These are phyloP conservation scores for Cytospora piceicola DNA, from an alignment of 2,329 filamentous ascomycete species.

Conservation along the genomic window DNA sequence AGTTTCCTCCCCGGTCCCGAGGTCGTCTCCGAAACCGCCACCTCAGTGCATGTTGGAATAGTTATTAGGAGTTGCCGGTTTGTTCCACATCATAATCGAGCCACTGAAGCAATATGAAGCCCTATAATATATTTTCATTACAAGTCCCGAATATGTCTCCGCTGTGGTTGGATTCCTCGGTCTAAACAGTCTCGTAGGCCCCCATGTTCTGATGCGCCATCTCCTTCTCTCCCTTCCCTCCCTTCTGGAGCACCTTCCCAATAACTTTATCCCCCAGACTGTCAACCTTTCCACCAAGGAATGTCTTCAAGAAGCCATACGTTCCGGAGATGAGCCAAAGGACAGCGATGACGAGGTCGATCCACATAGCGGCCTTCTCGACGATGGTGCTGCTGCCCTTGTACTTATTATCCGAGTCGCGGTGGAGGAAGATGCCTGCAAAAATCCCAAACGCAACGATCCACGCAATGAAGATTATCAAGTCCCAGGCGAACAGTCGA, in stretches of 20 bases:
- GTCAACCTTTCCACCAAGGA: conserved; percentile 47
- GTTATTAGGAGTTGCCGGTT: neutral
- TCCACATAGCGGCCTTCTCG: conserved; percentile 76
- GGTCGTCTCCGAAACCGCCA: neutral
- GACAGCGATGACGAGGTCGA: conserved; percentile 69
- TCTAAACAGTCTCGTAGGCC: conserved; percentile 12
- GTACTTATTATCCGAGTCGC: conserved; percentile 56
- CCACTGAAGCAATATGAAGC: neutral
- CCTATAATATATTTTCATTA: conserved; percentile 3
- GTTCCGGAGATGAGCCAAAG: conserved; percentile 62
- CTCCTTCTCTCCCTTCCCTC: conserved; percentile 12
- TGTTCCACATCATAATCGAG: neutral
- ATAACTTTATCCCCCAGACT: conserved; percentile 44
- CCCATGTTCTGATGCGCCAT: conserved; percentile 6
- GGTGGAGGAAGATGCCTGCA: conserved; percentile 69
- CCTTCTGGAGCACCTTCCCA: conserved; percentile 41
- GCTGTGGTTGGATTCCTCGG: neutral
- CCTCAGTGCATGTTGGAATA: conserved; percentile 29
- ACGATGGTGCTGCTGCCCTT: conserved; percentile 46
- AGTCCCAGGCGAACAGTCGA: conserved; percentile 51
- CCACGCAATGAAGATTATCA: conserved; percentile 56
- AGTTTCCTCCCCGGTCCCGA: too few species aligned
- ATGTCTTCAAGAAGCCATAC: conserved; percentile 48
- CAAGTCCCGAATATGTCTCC: neutral
- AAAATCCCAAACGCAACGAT: conserved; percentile 73